Evolutionary conservation across 2,329 filamentous ascomycete genomes (phyloP), one percentile per base, ranked within the genome.

Genomic region (Phyllosticta citrichinensis): DNA sequence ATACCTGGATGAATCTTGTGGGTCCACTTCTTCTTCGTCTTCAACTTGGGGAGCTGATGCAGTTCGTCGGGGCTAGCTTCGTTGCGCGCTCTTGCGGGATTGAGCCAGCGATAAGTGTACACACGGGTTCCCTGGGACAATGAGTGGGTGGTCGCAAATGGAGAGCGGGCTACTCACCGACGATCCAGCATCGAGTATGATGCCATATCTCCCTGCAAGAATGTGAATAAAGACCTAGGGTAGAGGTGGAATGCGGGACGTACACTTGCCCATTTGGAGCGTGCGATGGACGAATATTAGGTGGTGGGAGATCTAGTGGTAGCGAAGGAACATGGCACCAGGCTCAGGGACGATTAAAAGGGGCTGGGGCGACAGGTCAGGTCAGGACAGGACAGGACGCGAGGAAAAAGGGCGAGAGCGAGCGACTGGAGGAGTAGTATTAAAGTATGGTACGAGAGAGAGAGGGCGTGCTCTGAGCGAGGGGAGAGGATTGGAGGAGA

Each of bases 181-280:
- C 75, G 94, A 97, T 68, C 94, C 94, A 73, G 94, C 94, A 82
- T 99, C 94, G 70, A 99, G 84, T 72, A 99, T 92, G 69, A 97
- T 89, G 72, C 92, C 94, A 81, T 95, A 97, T 78, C 80, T 79
- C 80, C 81, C 81, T 83, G 63, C 52, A 63, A 55, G 62, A 64
- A 55, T 24, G 60, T 62, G 33, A 58, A 50, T n/a, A 11, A 19
- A 12, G 33, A 30, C 17, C 25, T 54, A 51, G 50, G 50, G 50
- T 27, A 40, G 50, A 35, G 6, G 59, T 57, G 62, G 62, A 62
- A 65, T 58, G 58, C 64, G 59, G 59, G 65, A 68, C 73, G 62
- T 72, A 76, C 74, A 76, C 71, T 75, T 75, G 71, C 73, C 73
- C 74, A 76, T 76, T 51, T 58, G 60, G 52, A 55, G 40, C 17